Evolutionary conservation across 805 yeast genomes (phyloP), one percentile per base, ranked within the genome.

Genomic region (Saccharomyces kudriavzevii): DNA sequence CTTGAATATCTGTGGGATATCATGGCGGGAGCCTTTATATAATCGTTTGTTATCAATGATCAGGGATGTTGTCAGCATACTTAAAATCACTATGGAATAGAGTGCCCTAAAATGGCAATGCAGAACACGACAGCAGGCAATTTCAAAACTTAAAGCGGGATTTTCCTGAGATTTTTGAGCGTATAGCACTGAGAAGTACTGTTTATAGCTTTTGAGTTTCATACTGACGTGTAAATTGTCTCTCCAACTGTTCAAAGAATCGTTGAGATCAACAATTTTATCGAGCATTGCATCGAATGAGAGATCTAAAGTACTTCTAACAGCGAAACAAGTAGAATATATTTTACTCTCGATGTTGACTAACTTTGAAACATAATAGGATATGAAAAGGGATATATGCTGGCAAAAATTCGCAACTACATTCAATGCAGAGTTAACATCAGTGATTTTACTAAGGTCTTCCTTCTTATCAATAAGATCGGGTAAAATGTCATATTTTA

Each of bases 271-370:
- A 11, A 60, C 26, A 4, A 63, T 29, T 14, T 53, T 59, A 20
- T 59, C 60, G 5, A 66, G 35, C 11, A 60, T 58, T 25, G 61
- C 60, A 45, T 63, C 69, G 31, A 66, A 66, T 1, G 64, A 47
- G 14, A 27, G 50, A 10, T 56, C 57, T 5, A 51, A 51, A 24
- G 59, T 53, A 48, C 59, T 59, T 20, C 58, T 58, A 4, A 58
- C 51, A 2, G 66, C 52, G 43, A 66, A 63, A 40, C 69, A 62
- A 9, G 49, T 46, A 22, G 54, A 49, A 48, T 51, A 56, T 13
- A 65, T 50, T 45, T 54, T 53, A 25, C 51, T 51, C 47, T 61
- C 64, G 5, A 64, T 58, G 13, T 52, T 47, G 4, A 58, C 50
- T 25, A 66, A 49, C 35, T 54, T 53, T 13, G 56, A 51, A 10